Base-by-base conservation (phyloP, 202 grass and related monocot genomes). In the Schoenoplectus triqueter region DNA sequence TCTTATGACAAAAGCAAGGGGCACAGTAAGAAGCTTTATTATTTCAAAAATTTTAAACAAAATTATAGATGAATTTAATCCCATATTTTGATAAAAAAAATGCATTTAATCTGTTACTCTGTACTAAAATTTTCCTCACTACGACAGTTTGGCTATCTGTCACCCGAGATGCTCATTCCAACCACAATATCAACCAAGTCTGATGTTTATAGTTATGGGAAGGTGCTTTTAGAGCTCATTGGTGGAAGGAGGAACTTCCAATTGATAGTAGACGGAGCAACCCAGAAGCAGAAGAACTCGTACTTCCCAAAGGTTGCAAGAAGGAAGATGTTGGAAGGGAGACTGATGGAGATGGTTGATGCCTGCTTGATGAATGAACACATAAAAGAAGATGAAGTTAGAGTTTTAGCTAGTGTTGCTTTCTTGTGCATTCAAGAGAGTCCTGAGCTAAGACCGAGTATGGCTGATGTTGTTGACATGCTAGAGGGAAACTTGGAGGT, bases 161-260 rank as follows among this genome's bases (percentile, higher is more conserved):
- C 92, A 2, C 92, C 92, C 0, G 92, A 94, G 85, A 87, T 89
- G 60, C 84, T 87, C 50, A 61, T 87, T 41, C 54, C 77, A 45
- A 81, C 7, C 42, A 80, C 86, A 40, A 61, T 94, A 15, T 86
- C 87, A 2, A 66, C 86, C 40, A 91, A 87, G 73, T 89, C 87
- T 60, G 92, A 94, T 86, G 86, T 91, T 82, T 94, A 91, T 86
- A 91, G 92, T 83, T 91, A 92, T 41, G 88, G 90, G 19, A 85
- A 87, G 78, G 88, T 87, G 85, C 84, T 91, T 20, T 74, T 92
- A 41, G 92, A 94, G 83, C 83, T 94, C 51, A 52, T 91, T 52
- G 84, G 64, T 48, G 92, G 89, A 22, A 82, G 89, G 7, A 80
- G 89, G 78, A 87, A 88, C 65, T 85, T 75, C 39, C 47, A 81